Evolutionary conservation across 2,329 filamentous ascomycete species (phyloP).

Genomic region (Colletotrichum australisinense): DNA sequence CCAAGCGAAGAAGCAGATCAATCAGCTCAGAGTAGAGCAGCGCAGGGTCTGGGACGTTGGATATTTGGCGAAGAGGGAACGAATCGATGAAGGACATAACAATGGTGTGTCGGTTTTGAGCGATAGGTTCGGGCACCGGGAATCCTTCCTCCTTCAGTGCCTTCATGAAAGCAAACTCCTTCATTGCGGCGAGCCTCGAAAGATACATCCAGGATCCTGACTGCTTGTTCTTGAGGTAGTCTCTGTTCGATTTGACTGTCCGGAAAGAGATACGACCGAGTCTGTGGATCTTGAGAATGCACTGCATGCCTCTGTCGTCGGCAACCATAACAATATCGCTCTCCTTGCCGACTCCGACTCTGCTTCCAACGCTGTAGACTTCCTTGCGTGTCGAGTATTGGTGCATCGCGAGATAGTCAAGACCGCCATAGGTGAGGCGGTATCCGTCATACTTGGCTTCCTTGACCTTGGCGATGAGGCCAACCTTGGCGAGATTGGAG

Average conservation of each 20-base stretch:
- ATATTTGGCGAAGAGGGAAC: conserved; percentile 90
- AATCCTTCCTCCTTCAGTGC: conserved; percentile 87
- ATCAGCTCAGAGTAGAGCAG: conserved; percentile 93
- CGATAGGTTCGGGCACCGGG: conserved; percentile 86
- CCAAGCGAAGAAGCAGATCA: conserved; percentile 83
- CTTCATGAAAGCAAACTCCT: conserved; percentile 95
- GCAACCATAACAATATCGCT: conserved; percentile 97
- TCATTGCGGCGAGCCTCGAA: conserved; percentile 89
- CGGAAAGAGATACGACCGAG: conserved; percentile 97
- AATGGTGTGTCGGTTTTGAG: conserved; percentile 93
- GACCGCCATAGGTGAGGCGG: conserved; percentile 92
- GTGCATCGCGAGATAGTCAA: conserved; percentile 97
- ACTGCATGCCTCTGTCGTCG: conserved; percentile 79
- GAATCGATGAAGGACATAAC: conserved; percentile 96
- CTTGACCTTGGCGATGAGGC: conserved; percentile 91
- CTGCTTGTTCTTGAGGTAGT: conserved; percentile 86
- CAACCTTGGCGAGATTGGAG: conserved; percentile 89
- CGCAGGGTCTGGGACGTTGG: conserved; percentile 84
- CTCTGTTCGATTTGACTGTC: conserved; percentile 93
- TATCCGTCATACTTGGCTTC: conserved; percentile 99
- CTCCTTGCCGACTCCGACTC: conserved; percentile 97
- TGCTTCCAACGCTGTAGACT: conserved; percentile 92
- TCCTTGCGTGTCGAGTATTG: conserved; percentile 82
- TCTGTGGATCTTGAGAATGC: conserved; percentile 94
- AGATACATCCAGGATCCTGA: conserved; percentile 98